Percentiles rank a stretch among this genome's conserved stretches.
Conservation (phyloP, 2,329 filamentous ascomycete genomes). For the Pseudonectria buxi region DNA sequence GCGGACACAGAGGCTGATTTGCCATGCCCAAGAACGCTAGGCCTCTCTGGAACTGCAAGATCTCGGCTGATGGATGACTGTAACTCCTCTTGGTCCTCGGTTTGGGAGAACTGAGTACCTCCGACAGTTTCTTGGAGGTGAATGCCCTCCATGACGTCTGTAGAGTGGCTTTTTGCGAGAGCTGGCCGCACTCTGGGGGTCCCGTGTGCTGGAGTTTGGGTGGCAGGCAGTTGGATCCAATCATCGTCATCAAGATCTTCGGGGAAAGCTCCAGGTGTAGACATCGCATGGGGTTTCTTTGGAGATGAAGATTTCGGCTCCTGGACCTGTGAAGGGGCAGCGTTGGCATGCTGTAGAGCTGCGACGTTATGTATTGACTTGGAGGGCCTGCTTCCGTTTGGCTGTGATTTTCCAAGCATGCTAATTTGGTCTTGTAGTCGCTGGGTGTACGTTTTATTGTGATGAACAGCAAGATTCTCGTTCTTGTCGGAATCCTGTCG, state of each 20-base stretch:
- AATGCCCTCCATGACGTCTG: slow-evolving; percentile 54
- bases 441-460: slow-evolving; percentile 91
- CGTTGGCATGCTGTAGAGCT: slow-evolving; percentile 23
- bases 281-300: slow-evolving; percentile 26
- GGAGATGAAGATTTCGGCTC: slow-evolving; percentile 25
- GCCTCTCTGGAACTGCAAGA: slow-evolving; percentile 10
- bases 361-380: slow-evolving; percentile 39
- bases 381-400: slow-evolving; percentile 38
- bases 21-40: slow-evolving; percentile 30
- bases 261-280: slow-evolving; percentile 55
- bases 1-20: slow-evolving; percentile 60
- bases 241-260: slow-evolving; percentile 51
- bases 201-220: slow-evolving; percentile 21
- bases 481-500: slow-evolving; percentile 34
- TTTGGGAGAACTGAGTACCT: slow-evolving; percentile 30
- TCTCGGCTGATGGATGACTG: slow-evolving; percentile 9
- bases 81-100: slow-evolving; percentile 3
- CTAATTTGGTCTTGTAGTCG: slow-evolving; percentile 89
- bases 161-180: slow-evolving; percentile 53
- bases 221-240: slow-evolving; percentile 52
- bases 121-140: slow-evolving; percentile 42
- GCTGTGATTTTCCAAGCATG: slow-evolving; percentile 54
- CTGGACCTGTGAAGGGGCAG: slow-evolving; percentile 21
- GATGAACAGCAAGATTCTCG: slow-evolving; percentile 36
- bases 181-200: slow-evolving; percentile 37